These are phyloP conservation scores for Actinomortierella wolfii DNA, from an alignment of 371 early-diverging fungal genomes.

Conservation along the genomic window DNA sequence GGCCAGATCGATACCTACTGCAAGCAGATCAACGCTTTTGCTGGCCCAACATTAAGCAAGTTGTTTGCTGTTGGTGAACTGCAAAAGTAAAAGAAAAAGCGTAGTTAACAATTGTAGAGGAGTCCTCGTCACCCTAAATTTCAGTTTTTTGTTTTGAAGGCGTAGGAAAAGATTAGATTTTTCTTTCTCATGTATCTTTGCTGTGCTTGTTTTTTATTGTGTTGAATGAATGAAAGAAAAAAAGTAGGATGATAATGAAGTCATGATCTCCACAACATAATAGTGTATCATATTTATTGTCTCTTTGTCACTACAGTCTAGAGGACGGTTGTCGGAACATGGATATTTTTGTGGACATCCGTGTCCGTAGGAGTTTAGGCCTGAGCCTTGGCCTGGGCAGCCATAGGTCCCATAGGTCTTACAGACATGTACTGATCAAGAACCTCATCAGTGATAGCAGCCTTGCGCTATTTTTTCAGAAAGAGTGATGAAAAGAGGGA, in stretches of 20 bases:
- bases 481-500: no score
- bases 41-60: slow-evolving; percentile 87
- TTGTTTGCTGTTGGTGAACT: slow-evolving; percentile 80
- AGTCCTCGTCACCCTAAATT: neutral
- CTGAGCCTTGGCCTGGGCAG: slow-evolving; percentile 5
- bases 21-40: slow-evolving; percentile 89
- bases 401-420: slow-evolving; percentile 39
- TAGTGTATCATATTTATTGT: no score
- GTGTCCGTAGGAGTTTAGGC: no score
- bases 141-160: neutral
- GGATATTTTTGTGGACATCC: no score
- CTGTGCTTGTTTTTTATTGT: slow-evolving; percentile 17
- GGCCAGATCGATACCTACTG: slow-evolving; percentile 91
- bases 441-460: slow-evolving; percentile 67
- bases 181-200: neutral
- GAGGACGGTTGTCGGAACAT: no score
- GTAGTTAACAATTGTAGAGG: neutral
- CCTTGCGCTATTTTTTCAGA: slow-evolving; percentile 53
- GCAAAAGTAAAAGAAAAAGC: slow-evolving; percentile 64
- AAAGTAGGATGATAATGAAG: neutral
- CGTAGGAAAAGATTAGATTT: neutral
- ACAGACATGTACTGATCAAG: slow-evolving; percentile 67
- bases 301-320: no score
- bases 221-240: slow-evolving; percentile 8
- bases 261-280: no score